phyloP scores from a whole-genome alignment of 2,329 filamentous ascomycete species.

The Phaeoacremonium minimum region DNA sequence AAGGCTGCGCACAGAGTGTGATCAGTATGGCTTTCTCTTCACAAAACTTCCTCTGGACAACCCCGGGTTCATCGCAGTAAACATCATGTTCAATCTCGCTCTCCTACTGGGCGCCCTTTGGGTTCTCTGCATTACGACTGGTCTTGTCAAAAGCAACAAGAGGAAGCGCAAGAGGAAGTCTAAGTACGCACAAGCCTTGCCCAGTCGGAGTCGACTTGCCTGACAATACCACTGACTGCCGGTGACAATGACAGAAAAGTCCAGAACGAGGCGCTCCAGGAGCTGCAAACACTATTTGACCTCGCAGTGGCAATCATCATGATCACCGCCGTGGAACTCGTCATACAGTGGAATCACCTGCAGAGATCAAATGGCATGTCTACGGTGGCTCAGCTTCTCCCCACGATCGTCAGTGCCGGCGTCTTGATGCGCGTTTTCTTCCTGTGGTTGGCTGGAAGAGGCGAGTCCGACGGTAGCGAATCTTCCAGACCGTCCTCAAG shows the following conservation, averaged over 20 bases:
- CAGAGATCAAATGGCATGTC: conserved; percentile 21
- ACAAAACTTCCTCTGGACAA: conserved; percentile 7
- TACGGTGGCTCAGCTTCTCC: conserved; percentile 13
- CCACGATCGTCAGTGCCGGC: conserved; percentile 6
- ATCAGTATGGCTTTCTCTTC: conserved; percentile 13
- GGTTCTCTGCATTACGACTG: conserved; percentile 1
- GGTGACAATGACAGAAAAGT: background rate
- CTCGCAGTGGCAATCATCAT: conserved; percentile 11
- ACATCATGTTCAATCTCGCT: conserved; percentile 10
- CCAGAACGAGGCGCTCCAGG: conserved; percentile 8
- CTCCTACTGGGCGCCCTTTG: conserved; percentile 10
- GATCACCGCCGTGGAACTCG: conserved; percentile 14
- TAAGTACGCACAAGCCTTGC: background rate
- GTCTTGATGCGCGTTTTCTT: conserved; percentile 4
- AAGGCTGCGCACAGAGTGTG: conserved; percentile 1
- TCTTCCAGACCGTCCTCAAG: background rate
- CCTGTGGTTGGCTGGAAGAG: conserved; percentile 4
- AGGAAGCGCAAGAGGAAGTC: background rate
- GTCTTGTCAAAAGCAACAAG: background rate
- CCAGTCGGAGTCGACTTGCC: background rate
- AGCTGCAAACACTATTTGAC: conserved; percentile 14
- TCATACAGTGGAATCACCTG: conserved; percentile 14
- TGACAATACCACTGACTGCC: background rate
- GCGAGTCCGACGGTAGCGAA: conserved; percentile 1
- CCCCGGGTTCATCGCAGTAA: conserved; percentile 8